phyloP scores from a whole-genome alignment of 2,329 filamentous ascomycete species.

The Cryphonectria naterciae region DNA sequence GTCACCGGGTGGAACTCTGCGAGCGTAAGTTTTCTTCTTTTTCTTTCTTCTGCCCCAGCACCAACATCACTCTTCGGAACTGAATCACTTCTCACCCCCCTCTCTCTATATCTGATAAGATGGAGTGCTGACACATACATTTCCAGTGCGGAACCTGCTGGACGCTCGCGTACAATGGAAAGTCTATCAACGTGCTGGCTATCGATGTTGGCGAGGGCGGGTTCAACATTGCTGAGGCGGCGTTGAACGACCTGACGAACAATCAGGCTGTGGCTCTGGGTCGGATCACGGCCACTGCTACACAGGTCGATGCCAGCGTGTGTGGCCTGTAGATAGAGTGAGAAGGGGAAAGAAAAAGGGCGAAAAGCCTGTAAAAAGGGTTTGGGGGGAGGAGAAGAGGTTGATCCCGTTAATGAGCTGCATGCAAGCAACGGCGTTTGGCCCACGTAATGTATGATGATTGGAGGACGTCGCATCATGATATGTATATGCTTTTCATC shows the following conservation, averaged over 20 bases:
- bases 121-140: neutral
- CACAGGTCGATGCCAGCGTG: constrained; percentile 46
- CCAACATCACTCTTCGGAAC: neutral
- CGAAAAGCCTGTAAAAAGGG: neutral
- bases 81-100: neutral
- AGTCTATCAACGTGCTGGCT: constrained; percentile 58
- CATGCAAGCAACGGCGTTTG: neutral
- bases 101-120: neutral
- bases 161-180: constrained; percentile 55
- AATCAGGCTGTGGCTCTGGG: constrained; percentile 55
- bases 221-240: constrained; percentile 61
- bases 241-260: constrained; percentile 60
- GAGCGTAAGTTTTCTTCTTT: constrained; percentile 33
- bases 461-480: neutral
- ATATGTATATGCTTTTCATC: neutral
- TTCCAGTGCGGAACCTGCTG: constrained; percentile 64
- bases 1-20: constrained; percentile 61
- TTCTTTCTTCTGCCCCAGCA: neutral
- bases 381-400: neutral
- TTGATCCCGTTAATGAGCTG: neutral
- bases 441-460: neutral
- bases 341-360: neutral
- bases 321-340: constrained; percentile 41
- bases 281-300: constrained; percentile 53
- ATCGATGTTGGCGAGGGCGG: constrained; percentile 55